Evolutionary conservation across 305 asterid species (phyloP), one percentile per base, ranked within the genome.

Genomic region (Rubia tinctorum): DNA sequence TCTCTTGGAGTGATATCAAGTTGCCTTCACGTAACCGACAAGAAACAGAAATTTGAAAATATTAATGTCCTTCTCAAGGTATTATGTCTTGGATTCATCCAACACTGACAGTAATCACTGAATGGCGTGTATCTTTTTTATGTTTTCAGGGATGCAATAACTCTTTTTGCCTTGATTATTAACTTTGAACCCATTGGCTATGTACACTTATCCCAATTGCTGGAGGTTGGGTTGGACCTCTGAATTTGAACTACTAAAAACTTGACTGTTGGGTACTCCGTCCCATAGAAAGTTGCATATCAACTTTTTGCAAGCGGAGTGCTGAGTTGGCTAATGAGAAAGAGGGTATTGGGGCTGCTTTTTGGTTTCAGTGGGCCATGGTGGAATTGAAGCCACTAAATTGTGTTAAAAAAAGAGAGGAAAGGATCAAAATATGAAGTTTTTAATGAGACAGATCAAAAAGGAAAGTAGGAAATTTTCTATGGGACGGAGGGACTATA

Each of bases 1-100:
- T 90, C 98, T 86, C 90, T 95, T 80, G 99, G 99, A 73, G 78
- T 92, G 88, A 84, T 95, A 78, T 86, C 98, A 76, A 90, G 97
- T 88, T 86, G 94, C 86, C 88, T 92, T 78, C 98, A 95, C 69
- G 85, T 86, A 76, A 95, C 99, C 34, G 99, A 95, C 84, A 88
- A 80, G 78, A 88, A 88, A 71, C 98, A 84, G 85, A 95, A 89
- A 88, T 81, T 78, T 61, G 85, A 88, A 77, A 89, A 77, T 78
- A 90, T 92, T 76, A 89, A 83, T 81, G 82, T 92, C 63, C 95
- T 95, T 78, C 86, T 95, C 76, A 87, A 90, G 97, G 99, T 95
- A 85, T 68, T 80, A 71, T 70, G 56, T 22, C 56, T 10, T 51
- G 53, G 78, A n/a, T 17, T 68, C 30, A 44, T 61, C 30, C 27